Percentiles rank a stretch among this genome's conserved stretches.
Evolutionary conservation across 306 rosid genomes (phyloP).

Genomic region (Biancaea sappan): DNA sequence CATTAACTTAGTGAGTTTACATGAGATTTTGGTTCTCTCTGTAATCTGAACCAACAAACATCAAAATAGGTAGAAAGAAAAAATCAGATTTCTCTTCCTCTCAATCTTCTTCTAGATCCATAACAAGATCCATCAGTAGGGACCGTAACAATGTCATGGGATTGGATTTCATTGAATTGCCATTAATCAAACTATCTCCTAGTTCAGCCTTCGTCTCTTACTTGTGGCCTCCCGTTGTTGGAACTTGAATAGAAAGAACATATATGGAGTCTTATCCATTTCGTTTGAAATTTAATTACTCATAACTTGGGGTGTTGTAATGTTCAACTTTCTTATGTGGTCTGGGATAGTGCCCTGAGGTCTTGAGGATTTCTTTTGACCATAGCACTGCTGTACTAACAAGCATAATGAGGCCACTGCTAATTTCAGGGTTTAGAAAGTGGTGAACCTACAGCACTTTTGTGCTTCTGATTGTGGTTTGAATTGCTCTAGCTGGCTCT

Average conservation of each 20-base stretch:
- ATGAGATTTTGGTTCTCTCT: no score
- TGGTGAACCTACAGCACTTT: not conserved
- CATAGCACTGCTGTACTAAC: constrained; percentile 6
- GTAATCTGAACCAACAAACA: no score
- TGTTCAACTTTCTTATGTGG: constrained; percentile 6
- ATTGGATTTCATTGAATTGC: no score
- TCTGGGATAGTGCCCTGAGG: not conserved
- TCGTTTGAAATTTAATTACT: not conserved
- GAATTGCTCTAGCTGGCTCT: constrained; percentile 1
- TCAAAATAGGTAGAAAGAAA: no score
- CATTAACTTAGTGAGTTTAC: no score
- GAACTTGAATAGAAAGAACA: not conserved
- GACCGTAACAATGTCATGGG: no score
- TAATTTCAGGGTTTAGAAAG: constrained; percentile 2
- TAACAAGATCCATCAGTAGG: no score
- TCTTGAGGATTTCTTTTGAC: not conserved
- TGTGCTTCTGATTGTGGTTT: constrained; percentile 5
- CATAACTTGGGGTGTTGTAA: not conserved
- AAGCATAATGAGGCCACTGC: constrained; percentile 2
- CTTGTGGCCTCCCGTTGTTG: constrained; percentile 18
- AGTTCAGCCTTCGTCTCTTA: not conserved
- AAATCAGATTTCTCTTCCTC: no score
- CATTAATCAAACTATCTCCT: not conserved
- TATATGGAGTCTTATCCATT: not conserved
- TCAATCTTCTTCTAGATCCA: no score